phyloP scores from a whole-genome alignment of 371 early-diverging fungal species.

The Mucor saturninus region DNA sequence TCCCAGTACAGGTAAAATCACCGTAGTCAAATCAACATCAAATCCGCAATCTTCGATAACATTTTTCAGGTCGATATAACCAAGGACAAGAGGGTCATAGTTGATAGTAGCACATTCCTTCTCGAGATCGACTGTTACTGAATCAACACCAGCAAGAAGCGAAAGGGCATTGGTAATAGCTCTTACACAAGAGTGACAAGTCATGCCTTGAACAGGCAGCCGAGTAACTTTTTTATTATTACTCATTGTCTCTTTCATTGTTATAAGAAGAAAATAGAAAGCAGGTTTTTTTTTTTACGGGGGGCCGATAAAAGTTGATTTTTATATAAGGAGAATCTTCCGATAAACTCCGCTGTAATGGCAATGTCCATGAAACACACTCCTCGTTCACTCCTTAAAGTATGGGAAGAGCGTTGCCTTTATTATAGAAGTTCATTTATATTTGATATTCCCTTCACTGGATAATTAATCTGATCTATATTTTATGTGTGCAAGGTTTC shows the following conservation, averaged over 20 bases:
- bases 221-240: slow-evolving; percentile 3
- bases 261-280: slow-evolving; percentile 3
- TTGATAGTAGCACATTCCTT: slow-evolving; percentile 40
- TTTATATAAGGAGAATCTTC: background rate
- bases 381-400: background rate
- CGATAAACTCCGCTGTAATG: slow-evolving; percentile 1
- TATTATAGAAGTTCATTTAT: background rate
- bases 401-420: background rate
- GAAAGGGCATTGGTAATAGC: slow-evolving; percentile 44
- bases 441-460: background rate
- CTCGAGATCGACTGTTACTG: slow-evolving; percentile 44
- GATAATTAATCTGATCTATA: background rate
- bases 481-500: background rate
- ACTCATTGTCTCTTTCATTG: slow-evolving; percentile 3
- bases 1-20: slow-evolving; percentile 64
- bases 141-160: slow-evolving; percentile 38
- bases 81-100: slow-evolving; percentile 24
- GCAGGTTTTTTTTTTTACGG: slow-evolving; percentile 13
- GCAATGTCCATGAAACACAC: background rate
- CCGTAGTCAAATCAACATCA: slow-evolving; percentile 26
- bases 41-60: slow-evolving; percentile 47
- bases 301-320: slow-evolving; percentile 1
- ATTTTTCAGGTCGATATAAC: slow-evolving; percentile 23
- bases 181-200: slow-evolving; percentile 67
- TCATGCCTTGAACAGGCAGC: slow-evolving; percentile 64